A percentile compares a stretch with the other conserved stretches of the same genome.
Evolutionary conservation across 1,284 basidiomycete species (phyloP).

Genomic region (Rhodotorula sp.): DNA sequence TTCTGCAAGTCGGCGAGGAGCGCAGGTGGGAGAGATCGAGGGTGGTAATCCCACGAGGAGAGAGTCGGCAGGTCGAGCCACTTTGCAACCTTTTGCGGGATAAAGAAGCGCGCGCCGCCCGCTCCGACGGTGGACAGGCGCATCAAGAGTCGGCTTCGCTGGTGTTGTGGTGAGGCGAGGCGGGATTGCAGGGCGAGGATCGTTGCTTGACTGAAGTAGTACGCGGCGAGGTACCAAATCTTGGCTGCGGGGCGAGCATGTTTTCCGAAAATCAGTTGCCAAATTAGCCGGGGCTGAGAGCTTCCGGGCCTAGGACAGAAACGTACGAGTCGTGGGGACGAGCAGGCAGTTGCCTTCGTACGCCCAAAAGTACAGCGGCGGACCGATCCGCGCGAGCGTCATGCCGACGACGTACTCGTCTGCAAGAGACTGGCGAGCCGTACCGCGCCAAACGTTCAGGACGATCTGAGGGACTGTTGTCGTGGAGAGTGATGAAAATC

Average conservation of each 20-base stretch:
- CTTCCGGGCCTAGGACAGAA: not conserved
- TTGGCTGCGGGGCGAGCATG: slow-evolving; percentile 27
- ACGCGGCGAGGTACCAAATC: slow-evolving; percentile 44
- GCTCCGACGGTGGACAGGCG: slow-evolving; percentile 14
- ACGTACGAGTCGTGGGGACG: slow-evolving; percentile 43
- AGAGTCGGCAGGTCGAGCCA: slow-evolving; percentile 27
- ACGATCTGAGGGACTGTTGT: slow-evolving; percentile 47
- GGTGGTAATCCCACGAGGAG: slow-evolving; percentile 48
- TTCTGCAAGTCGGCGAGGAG: slow-evolving; percentile 7
- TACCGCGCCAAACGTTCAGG: slow-evolving; percentile 44
- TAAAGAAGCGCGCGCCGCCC: slow-evolving; percentile 45
- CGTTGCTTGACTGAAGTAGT: slow-evolving; percentile 40
- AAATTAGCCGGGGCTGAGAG: too few relatives aligned
- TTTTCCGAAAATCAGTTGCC: too few relatives aligned
- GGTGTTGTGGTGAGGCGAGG: slow-evolving; percentile 40
- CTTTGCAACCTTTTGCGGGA: slow-evolving; percentile 27
- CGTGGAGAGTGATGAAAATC: not conserved
- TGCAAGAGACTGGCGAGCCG: slow-evolving; percentile 40
- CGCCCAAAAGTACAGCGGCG: slow-evolving; percentile 48
- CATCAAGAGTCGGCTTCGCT: slow-evolving; percentile 15
- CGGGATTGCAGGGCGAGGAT: slow-evolving; percentile 43
- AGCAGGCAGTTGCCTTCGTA: slow-evolving; percentile 45
- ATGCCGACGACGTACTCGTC: slow-evolving; percentile 46
- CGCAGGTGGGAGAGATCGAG: slow-evolving; percentile 21
- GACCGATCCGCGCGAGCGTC: slow-evolving; percentile 44